phyloP scores from a whole-genome alignment of 2,329 filamentous ascomycete genomes.

The Aspergillus caelatus region DNA sequence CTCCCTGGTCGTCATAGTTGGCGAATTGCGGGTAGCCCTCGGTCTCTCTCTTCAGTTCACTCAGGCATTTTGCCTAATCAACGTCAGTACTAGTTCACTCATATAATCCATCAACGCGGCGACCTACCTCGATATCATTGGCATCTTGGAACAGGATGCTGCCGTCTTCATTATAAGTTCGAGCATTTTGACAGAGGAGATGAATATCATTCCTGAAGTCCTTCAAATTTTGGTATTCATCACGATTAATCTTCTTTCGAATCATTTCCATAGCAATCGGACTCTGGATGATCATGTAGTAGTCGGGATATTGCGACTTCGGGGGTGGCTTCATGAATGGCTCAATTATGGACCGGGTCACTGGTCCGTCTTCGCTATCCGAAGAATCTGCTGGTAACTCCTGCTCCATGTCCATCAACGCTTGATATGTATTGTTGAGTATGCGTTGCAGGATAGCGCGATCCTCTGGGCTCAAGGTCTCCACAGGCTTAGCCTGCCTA shows the following conservation, averaged over 20 bases:
- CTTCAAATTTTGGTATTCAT: conserved; percentile 81
- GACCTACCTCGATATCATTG: conserved; percentile 83
- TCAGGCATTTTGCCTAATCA: conserved; percentile 51
- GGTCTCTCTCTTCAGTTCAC: conserved; percentile 58
- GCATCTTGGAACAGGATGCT: conserved; percentile 92
- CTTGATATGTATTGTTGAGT: conserved; percentile 75
- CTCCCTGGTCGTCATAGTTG: conserved; percentile 58
- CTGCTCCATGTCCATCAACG: conserved; percentile 81
- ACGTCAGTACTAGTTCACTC: conserved; percentile 13
- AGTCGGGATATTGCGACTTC: conserved; percentile 88
- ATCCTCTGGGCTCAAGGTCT: conserved; percentile 68
- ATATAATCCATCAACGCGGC: not conserved
- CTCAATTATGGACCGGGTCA: conserved; percentile 81
- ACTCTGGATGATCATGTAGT: conserved; percentile 88
- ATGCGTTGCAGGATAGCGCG: conserved; percentile 79
- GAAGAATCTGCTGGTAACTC: conserved; percentile 60
- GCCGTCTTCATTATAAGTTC: conserved; percentile 95
- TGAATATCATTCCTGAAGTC: conserved; percentile 83
- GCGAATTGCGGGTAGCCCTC: conserved; percentile 59
- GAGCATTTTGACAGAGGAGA: conserved; percentile 84
- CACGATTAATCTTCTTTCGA: conserved; percentile 91
- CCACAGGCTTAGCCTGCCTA: conserved; percentile 69
- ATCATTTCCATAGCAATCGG: conserved; percentile 98
- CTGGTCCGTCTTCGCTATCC: conserved; percentile 55
- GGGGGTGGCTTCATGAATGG: conserved; percentile 91